Evolutionary conservation across 768 basidiomycete genomes (phyloP), one percentile per base, ranked within the genome.

Genomic region (Amanita exitialis): DNA sequence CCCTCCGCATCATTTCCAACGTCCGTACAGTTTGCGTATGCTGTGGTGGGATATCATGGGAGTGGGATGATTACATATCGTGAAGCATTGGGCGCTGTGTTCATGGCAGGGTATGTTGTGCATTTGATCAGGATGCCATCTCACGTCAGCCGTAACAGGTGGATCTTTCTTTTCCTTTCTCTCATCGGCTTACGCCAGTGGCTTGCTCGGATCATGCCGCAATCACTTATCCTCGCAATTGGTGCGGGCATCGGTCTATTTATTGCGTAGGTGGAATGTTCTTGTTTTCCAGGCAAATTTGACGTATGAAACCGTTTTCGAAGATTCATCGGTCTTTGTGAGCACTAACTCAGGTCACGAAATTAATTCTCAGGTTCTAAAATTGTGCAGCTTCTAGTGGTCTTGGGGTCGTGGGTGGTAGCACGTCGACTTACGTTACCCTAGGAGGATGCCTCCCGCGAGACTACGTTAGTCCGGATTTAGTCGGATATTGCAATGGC

Each of bases 231-330:
- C 2, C 74, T 90, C 52, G 83, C 90, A 1, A 86, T 90, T 9
- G 90, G 90, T 36, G 80, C 86, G 36, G 90, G 90, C 53, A 91
- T 93, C 58, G 90, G 90, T 53, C 65, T 93, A n/a, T 93, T 88
- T 66, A 88, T 93, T 57, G 88, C 89, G 75, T 87, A 58, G 59
- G 80, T 77, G 1, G 7, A n/a, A 32, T 23, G 53, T 12, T 25
- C 5, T 25, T 25, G 25, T 25, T 28, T 12, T 25, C 41, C 43
- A 18, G 23, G 38, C 21, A 8, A 35, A 42, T 4, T 15, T 39
- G 38, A 16, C 21, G 12, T 54, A 51, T 30, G 52, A 37, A 47
- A 48, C 54, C 36, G 39, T 54, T 55, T 5, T 47, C 16, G 43
- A 56, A 83, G 82, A 18, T 85, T 90, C 57, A 83, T 91, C 38